phyloP scores from a whole-genome alignment of 257 asterid genomes.

The Solanum pimpinellifolium region DNA sequence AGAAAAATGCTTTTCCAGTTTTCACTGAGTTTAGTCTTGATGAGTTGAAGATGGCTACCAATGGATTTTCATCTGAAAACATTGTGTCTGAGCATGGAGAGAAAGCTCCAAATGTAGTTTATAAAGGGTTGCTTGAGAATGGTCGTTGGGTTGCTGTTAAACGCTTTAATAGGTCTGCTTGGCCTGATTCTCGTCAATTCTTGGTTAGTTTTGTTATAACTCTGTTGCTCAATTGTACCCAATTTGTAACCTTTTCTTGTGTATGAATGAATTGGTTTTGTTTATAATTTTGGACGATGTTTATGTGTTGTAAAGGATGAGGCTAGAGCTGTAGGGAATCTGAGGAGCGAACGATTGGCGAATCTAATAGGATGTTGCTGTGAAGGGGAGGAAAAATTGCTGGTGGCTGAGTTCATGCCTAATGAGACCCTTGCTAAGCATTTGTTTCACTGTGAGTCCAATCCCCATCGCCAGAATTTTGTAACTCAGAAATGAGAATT shows the following conservation, averaged over 20 bases:
- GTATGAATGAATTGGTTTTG: background rate
- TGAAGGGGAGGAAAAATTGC: constrained; percentile 32
- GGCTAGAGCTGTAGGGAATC: constrained; percentile 30
- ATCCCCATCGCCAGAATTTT: background rate
- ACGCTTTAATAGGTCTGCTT: constrained; percentile 30
- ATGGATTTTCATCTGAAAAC: constrained; percentile 29
- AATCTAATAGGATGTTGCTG: constrained; percentile 38
- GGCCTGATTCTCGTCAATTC: constrained; percentile 49
- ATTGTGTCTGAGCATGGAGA: constrained; percentile 47
- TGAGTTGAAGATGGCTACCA: constrained; percentile 26
- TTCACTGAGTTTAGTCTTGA: constrained; percentile 26
- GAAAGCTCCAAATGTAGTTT: constrained; percentile 46
- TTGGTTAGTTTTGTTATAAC: constrained; percentile 2
- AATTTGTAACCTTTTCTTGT: background rate
- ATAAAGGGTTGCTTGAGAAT: constrained; percentile 22
- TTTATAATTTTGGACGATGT: background rate
- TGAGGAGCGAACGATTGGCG: constrained; percentile 31
- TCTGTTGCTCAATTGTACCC: background rate
- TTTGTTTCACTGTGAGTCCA: constrained; percentile 37
- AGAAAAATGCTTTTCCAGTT: constrained; percentile 19
- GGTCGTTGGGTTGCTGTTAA: constrained; percentile 33
- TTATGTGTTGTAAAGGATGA: constrained; percentile 20
- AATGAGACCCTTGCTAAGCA: constrained; percentile 43
- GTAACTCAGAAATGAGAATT: background rate
- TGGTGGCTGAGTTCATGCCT: constrained; percentile 46